Base-by-base conservation (phyloP, 495 filamentous ascomycete species). In the Xylaria telfairii region DNA sequence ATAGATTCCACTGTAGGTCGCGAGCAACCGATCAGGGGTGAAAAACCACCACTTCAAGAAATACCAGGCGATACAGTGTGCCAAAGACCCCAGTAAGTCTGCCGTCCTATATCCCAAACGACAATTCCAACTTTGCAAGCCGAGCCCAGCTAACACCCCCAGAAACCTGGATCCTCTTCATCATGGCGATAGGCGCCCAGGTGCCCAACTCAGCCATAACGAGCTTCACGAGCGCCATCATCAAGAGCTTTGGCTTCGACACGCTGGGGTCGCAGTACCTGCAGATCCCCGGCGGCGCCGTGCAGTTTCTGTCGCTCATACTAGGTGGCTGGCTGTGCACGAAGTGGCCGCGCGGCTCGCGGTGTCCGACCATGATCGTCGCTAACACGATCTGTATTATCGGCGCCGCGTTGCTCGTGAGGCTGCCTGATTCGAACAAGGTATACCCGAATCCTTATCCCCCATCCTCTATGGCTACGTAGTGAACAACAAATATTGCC, bases 1-100 rank as follows among this genome's bases (percentile, higher is more conserved):
- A 70, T 19, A n/a, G 0, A 46, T 30, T 34, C 26, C 28, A 64
- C 28, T 41, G 0, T 71, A 71, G 69, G 69, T 71, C 1, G 78
- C 86, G 13, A 82, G 78, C 17, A 89, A 90, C 57, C 84, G 86
- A 59, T 87, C 88, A 7, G 88, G 88, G 26, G 83, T 90, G 13
- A 88, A 90, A 78, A 90, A 90, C 57, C 87, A 88, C 67, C 85
- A 88, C 65, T 82, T 83, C 69, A 77, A 78, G 39, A 69, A 66
- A n/a, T 73, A 83, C 49, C 81, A 83, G 71, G 81, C 90, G 42
- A 85, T 85, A 53, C 89, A 91, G 69, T 84, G 87, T 1, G 75
- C 89, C 13, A 30, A 81, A 42, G 89, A 91, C 69, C 89, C 63
- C 26, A 71, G 69, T 71, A 67, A 44, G 69, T 44, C 12, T n/a